Base-by-base conservation (phyloP, 2,329 filamentous ascomycete genomes). In the Iodosphaeria phyllophila region DNA sequence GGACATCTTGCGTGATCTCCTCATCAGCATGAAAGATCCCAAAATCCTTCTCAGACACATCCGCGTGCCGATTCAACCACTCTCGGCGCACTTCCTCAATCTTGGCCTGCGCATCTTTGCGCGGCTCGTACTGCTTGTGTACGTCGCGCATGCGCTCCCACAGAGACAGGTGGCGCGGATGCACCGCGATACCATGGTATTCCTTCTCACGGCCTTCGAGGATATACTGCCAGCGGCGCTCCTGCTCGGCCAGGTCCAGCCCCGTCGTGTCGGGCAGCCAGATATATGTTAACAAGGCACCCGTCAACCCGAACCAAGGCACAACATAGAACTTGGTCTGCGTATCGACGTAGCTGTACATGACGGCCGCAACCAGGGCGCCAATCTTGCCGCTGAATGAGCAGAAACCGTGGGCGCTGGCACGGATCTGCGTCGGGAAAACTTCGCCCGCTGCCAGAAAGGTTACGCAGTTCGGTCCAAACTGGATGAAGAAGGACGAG, bases 401-500 rank as follows among this genome's bases (percentile, higher is more conserved):
- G 10, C 79, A 83, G 54, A 93, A 80, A 29, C 86, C 86, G 60
- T 95, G 86, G 25, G 86, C 86, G 11, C 80, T 83, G 36, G 86
- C 86, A 41, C 86, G 83, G 38, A 95, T 73, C 7, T 84, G 79
- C 0, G 84, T 92, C 7, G 86, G 86, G 63, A 80, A 95, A 10
- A 92, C 82, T 50, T 95, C 86, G 21, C 82, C 86, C 21, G 86
- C 86, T 17, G 92, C 79, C 37, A 95, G 68, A 76, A 95, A 95
- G 33, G 84, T 92, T 41, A 93, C 83, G 23, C 72, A 75, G 64
- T 95, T 95, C 51, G 86, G 86, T 8, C 86, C 86, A 43, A 95
- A 95, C 50, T 95, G 86, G 64, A 93, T 93, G 73, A 95, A 95
- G 62, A 95, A 95, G 13, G 80, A 92, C 6, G 82, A 92, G 38